Evolutionary conservation across 2,329 filamentous ascomycete genomes (phyloP), one percentile per base, ranked within the genome.

Genomic region (Alternaria dauci): DNA sequence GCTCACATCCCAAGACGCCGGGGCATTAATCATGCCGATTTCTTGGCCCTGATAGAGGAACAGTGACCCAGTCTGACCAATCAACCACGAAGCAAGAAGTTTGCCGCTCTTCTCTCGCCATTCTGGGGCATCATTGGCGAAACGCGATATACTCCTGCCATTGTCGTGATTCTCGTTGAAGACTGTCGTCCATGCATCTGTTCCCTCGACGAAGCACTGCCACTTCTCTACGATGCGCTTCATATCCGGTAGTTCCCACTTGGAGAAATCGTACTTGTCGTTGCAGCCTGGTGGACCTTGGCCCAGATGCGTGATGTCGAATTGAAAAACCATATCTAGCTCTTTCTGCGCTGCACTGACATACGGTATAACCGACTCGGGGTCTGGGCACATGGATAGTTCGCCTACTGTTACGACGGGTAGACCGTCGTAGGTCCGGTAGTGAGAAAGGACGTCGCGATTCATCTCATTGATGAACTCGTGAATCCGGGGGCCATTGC

Each of bases 141-240:
- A 86, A 3, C 86, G 82, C 2, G 84, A 85, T 5, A 89, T 77
- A 2, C 83, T 84, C 1, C 88, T 81, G 3, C 83, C 82, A 58
- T 87, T 83, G 70, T 90, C 88, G 72, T 90, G 88, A 66, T 89
- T 89, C 69, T 90, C 88, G 55, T 86, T 81, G 69, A 89, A 90
- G 0, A 84, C 80, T 0, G 87, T 87, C 0, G 84, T 84, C 83
- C 84, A 85, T 7, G 80, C 82, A 50, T 83, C 80, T 1, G 73
- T 78, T 23, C 81, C 80, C 30, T 81, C 76, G 79, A 86, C 83
- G 14, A 82, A 76, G 0, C 71, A 73, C 68, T 86, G 84, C 80
- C 82, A 85, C 30, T 80, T 79, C 25, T 65, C 70, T 30, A 81
- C 75, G 46, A 79, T 80, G 18, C 69, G 61, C 63, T 79, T 80